Conservation (phyloP, 2,329 filamentous ascomycete genomes). For the Clonostachys byssicola region DNA sequence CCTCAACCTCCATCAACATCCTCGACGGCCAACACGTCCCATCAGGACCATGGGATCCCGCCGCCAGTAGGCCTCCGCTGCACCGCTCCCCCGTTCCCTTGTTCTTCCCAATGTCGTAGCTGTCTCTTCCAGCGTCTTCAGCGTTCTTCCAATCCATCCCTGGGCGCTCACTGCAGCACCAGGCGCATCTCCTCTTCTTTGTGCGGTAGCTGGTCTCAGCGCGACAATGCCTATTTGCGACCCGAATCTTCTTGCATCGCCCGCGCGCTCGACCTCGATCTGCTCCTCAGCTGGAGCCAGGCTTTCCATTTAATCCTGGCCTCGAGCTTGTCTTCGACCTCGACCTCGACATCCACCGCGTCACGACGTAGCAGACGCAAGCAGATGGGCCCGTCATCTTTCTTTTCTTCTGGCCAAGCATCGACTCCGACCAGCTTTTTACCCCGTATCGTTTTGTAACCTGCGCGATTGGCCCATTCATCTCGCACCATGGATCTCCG, state of each 20-base stretch:
- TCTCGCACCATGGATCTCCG: slow-evolving; percentile 41
- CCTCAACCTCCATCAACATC: slow-evolving; percentile 1
- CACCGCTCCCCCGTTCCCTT: no score
- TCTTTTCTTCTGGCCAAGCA: no score
- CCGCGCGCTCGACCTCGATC: neutral
- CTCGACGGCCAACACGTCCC: neutral
- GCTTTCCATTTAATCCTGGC: neutral
- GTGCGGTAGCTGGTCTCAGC: neutral
- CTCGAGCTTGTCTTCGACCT: neutral
- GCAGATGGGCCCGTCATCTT: no score
- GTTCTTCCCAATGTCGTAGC: no score
- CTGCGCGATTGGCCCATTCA: neutral
- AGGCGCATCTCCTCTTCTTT: neutral
- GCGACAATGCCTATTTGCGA: slow-evolving; percentile 15
- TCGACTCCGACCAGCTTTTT: no score
- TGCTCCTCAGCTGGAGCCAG: neutral
- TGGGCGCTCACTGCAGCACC: no score
- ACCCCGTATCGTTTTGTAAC: neutral
- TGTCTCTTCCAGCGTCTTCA: no score
- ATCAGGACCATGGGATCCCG: no score
- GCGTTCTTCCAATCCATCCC: no score
- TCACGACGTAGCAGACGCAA: neutral
- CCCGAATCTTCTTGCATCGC: slow-evolving; percentile 6
- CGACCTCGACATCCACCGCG: slow-evolving; percentile 1
- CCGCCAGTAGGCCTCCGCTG: no score